phyloP scores from a whole-genome alignment of 1,284 basidiomycete genomes.

The Pascua sp. region DNA sequence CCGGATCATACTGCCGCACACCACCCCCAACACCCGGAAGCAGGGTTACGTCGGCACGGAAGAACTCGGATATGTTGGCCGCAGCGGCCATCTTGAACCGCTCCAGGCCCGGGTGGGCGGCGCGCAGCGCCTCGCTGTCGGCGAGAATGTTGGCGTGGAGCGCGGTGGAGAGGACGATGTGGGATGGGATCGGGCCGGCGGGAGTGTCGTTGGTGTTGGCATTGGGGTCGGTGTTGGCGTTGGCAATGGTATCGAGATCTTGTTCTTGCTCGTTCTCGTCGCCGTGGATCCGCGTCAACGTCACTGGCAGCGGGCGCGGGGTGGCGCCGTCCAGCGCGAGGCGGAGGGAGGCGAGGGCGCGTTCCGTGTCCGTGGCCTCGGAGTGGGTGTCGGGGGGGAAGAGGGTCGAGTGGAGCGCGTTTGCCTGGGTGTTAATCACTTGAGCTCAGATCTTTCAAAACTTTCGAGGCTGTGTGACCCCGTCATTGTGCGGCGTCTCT shows the following conservation, averaged over 20 bases:
- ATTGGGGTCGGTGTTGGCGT: constrained; percentile 24
- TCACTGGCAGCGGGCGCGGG: constrained; percentile 57
- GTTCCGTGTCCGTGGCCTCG: constrained; percentile 1
- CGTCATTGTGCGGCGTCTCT: too few relatives aligned
- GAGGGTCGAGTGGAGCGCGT: constrained; percentile 69
- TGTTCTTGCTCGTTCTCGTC: constrained; percentile 5
- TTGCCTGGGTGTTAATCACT: constrained; percentile 55
- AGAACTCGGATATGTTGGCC: constrained; percentile 72
- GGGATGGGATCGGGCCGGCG: constrained; percentile 55
- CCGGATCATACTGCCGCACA: constrained; percentile 59
- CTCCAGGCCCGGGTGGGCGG: constrained; percentile 68
- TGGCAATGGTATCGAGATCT: too few relatives aligned
- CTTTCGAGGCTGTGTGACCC: too few relatives aligned
- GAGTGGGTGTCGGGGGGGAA: constrained; percentile 45
- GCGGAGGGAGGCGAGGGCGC: constrained; percentile 16
- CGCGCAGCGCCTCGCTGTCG: constrained; percentile 72
- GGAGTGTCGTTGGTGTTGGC: constrained; percentile 62
- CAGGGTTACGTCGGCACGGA: constrained; percentile 60
- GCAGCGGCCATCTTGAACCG: constrained; percentile 81
- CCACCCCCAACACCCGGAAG: constrained; percentile 18
- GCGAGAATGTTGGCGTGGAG: constrained; percentile 84
- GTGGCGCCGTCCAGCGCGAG: constrained; percentile 50
- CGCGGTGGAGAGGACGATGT: constrained; percentile 55
- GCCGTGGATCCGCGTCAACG: constrained; percentile 54
- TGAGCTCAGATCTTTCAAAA: neutral